Evolutionary conservation across 371 early-diverging fungal genomes (phyloP).

Genomic region (Sporodiniella umbellata): DNA sequence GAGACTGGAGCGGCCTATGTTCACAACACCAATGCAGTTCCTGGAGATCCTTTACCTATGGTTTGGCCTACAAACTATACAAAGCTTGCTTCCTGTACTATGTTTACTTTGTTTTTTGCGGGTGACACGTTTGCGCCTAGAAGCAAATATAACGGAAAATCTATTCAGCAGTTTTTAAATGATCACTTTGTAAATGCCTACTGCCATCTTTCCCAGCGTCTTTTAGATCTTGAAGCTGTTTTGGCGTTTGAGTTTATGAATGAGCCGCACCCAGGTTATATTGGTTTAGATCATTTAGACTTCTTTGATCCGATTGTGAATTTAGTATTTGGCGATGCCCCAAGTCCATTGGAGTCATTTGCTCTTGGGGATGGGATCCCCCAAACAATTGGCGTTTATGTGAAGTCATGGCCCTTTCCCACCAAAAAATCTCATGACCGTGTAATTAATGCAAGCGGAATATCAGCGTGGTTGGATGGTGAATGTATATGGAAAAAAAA

Average conservation of each 20-base stretch:
- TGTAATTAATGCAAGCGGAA: conserved; percentile 50
- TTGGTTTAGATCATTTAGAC: conserved; percentile 59
- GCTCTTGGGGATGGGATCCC: conserved; percentile 65
- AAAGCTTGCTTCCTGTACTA: conserved; percentile 75
- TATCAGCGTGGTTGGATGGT: conserved; percentile 61
- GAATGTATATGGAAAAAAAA: conserved; percentile 77
- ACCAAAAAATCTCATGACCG: conserved; percentile 55
- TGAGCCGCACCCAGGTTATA: conserved; percentile 80
- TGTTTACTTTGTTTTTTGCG: conserved; percentile 82
- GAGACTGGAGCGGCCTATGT: conserved; percentile 75
- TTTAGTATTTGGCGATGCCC: conserved; percentile 65
- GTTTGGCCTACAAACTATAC: conserved; percentile 82
- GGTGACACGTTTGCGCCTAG: conserved; percentile 73
- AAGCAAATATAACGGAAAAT: conserved; percentile 37
- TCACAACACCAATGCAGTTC: conserved; percentile 65
- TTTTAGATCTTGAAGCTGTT: conserved; percentile 60
- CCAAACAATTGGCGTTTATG: conserved; percentile 65
- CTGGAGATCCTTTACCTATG: conserved; percentile 70
- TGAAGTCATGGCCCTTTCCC: conserved; percentile 75
- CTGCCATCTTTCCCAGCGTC: conserved; percentile 50
- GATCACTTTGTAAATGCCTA: conserved; percentile 50
- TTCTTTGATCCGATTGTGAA: conserved; percentile 65
- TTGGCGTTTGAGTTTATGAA: conserved; percentile 82
- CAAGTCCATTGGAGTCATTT: conserved; percentile 70
- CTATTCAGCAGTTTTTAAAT: conserved; percentile 56